Conservation (phyloP, 805 yeast species). For the Metschnikowia gelsemii region DNA sequence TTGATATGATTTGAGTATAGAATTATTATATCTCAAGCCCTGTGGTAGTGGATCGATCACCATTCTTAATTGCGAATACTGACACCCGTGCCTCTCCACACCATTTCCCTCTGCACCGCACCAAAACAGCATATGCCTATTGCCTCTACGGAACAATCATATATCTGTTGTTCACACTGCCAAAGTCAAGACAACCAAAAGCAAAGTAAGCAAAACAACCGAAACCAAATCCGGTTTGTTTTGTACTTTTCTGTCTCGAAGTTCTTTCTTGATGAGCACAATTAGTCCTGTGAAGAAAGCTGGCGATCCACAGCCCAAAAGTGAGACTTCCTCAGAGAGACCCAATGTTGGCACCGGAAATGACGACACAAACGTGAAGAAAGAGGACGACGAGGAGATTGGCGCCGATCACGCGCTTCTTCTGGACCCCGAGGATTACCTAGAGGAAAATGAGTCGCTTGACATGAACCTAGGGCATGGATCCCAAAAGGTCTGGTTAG, state of each 20-base stretch:
- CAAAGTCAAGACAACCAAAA: not conserved
- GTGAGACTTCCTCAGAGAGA: constrained; percentile 7
- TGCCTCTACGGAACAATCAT: too few relatives aligned
- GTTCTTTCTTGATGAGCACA: constrained; percentile 12
- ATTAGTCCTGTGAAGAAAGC: constrained; percentile 15
- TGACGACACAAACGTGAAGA: constrained; percentile 6
- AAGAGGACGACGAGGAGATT: constrained; percentile 11
- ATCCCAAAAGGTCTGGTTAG: constrained; percentile 84
- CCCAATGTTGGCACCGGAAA: not conserved
- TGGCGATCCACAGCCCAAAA: constrained; percentile 4
- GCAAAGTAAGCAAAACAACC: too few relatives aligned
- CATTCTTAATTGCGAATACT: too few relatives aligned
- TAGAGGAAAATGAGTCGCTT: constrained; percentile 62
- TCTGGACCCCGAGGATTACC: constrained; percentile 46
- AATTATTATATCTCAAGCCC: too few relatives aligned
- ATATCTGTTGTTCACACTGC: too few relatives aligned
- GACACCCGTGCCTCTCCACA: too few relatives aligned
- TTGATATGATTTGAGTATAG: too few relatives aligned
- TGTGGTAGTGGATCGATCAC: too few relatives aligned
- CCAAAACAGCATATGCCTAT: too few relatives aligned
- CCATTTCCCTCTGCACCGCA: too few relatives aligned
- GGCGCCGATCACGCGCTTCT: constrained; percentile 34
- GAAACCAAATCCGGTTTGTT: too few relatives aligned
- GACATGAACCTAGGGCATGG: constrained; percentile 69
- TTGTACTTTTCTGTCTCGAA: too few relatives aligned